These are phyloP conservation scores for Myxozyma melibiosi DNA, from an alignment of 805 yeast species.

Conservation along the genomic window DNA sequence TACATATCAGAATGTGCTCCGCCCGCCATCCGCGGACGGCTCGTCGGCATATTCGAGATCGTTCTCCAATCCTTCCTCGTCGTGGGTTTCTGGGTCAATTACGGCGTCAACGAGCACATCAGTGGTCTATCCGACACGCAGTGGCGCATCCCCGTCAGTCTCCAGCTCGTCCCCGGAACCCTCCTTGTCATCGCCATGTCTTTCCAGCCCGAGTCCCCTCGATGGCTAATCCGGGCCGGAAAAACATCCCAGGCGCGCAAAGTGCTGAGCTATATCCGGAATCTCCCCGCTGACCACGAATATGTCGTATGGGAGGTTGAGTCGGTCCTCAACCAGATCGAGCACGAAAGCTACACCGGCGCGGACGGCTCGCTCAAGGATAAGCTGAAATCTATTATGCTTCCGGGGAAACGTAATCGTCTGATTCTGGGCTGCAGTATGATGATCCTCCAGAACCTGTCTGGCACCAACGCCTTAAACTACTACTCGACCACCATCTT, in stretches of 20 bases:
- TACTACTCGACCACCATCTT: constrained; percentile 52
- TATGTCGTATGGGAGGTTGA: constrained; percentile 36
- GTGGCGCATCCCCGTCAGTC: constrained; percentile 65
- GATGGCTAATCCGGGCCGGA: constrained; percentile 50
- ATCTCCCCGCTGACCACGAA: constrained; percentile 44
- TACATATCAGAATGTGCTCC: constrained; percentile 67
- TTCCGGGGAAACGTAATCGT: constrained; percentile 18
- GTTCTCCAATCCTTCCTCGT: constrained; percentile 63
- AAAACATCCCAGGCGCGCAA: constrained; percentile 47
- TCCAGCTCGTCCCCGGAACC: constrained; percentile 57
- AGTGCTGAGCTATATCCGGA: constrained; percentile 46
- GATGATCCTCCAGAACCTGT: constrained; percentile 83
- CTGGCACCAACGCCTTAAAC: constrained; percentile 62
- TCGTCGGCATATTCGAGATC: constrained; percentile 64
- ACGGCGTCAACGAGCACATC: constrained; percentile 48
- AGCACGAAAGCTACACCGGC: constrained; percentile 14
- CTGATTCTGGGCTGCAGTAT: constrained; percentile 65
- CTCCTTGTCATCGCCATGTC: constrained; percentile 49
- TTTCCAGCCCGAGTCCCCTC: constrained; percentile 46
- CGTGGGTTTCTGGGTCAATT: constrained; percentile 59
- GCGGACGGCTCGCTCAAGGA: constrained; percentile 8
- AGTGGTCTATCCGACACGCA: constrained; percentile 61
- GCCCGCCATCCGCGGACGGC: constrained; percentile 58
- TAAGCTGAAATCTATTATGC: constrained; percentile 1
- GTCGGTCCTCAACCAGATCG: constrained; percentile 47